Evolutionary conservation across 768 basidiomycete species (phyloP), one percentile per base, ranked within the genome.

Genomic region (Kwoniella europaea): DNA sequence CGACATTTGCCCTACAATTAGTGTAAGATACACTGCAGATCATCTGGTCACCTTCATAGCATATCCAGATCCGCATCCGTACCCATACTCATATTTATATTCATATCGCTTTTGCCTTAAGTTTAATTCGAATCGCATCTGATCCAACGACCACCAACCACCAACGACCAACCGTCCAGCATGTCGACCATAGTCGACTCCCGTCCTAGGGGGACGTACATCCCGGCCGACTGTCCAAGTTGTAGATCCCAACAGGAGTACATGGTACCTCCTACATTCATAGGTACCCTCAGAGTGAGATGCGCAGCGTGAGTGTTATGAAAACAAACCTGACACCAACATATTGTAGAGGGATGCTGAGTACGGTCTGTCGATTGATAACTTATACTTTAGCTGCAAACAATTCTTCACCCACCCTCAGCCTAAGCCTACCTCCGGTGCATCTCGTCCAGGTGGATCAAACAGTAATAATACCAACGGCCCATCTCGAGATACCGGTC

Each of bases 101-200:
- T n/a, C n/a, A n/a, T n/a, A n/a, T n/a, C n/a, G n/a, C n/a, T n/a
- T n/a, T n/a, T n/a, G n/a, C n/a, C n/a, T n/a, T n/a, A n/a, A n/a
- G n/a, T n/a, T n/a, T n/a, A n/a, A n/a, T n/a, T n/a, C n/a, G n/a
- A n/a, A n/a, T n/a, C n/a, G 35, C 35, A 52, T 20, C 50, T 20
- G 13, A 52, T 42, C 41, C 35, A 35, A 4, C 35, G 35, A 35
- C 35, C 35, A 35, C 35, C 35, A 1, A 35, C 35, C 35, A 35
- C 35, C 35, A 9, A 35, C 35, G 6, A 16, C 10, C 29, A 16
- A 16, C 35, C 41, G 24, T 20, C 59, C 56, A 27, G 16, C 67
- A 80, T 80, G 81, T 81, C 82, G 0, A 83, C 81, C 10, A 80
- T 83, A 43, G 79, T 82, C 18, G 82, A 83, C 20, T 75, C 81